These are phyloP conservation scores for Acer campestre DNA, from an alignment of 345 rosid genomes.

Conservation along the genomic window DNA sequence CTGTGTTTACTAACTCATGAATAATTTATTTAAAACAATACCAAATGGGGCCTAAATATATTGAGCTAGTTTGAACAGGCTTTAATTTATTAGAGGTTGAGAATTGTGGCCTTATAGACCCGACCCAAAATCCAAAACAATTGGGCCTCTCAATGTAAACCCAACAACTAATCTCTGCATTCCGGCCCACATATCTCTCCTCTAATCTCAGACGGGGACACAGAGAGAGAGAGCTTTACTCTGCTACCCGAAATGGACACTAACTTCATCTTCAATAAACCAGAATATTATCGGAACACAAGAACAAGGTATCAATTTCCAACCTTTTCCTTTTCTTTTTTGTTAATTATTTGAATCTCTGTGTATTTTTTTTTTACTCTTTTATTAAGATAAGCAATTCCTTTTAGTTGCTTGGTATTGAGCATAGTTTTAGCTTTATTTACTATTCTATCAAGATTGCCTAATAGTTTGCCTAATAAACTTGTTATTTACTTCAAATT, in stretches of 20 bases:
- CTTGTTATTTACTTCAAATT: not conserved
- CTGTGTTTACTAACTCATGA: no score
- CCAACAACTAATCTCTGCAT: not conserved
- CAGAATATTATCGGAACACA: not conserved
- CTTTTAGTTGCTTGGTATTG: not conserved
- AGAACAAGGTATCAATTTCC: not conserved
- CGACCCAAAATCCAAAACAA: not conserved
- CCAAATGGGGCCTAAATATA: no score
- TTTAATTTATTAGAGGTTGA: no score
- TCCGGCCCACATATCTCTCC: not conserved
- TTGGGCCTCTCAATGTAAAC: not conserved
- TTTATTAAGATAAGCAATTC: not conserved
- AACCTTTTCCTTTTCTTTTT: not conserved
- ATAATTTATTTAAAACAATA: no score
- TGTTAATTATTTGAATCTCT: not conserved
- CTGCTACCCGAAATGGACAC: slow-evolving; percentile 1
- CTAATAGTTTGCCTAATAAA: not conserved
- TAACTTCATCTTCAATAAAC: not conserved
- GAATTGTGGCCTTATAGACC: not conserved
- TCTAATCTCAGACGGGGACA: not conserved
- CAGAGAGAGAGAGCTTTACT: not conserved
- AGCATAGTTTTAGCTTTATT: not conserved
- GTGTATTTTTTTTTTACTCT: not conserved
- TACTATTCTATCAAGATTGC: not conserved
- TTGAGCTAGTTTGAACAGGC: no score